These are phyloP conservation scores for Acanthamoeba healyi DNA, from an alignment of 208 protist species.

Conservation along the genomic window DNA sequence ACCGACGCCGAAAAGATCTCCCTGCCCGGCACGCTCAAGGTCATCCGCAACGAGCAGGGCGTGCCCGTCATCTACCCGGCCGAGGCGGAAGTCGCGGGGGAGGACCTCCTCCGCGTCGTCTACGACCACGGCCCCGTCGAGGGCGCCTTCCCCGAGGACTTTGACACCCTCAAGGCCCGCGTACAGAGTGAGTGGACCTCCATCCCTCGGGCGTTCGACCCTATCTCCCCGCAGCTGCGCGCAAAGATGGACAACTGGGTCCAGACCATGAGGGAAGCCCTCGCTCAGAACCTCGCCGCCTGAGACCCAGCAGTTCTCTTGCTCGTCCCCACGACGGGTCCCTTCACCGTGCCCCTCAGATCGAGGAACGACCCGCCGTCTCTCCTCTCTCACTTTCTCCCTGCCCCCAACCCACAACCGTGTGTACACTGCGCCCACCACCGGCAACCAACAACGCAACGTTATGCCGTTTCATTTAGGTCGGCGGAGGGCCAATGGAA, in stretches of 20 bases:
- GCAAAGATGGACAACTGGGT: constrained; percentile 60
- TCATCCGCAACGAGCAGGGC: constrained; percentile 62
- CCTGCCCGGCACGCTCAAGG: constrained; percentile 70
- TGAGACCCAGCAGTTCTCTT: background rate
- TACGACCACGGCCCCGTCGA: constrained; percentile 73
- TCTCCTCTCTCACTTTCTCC: too few relatives aligned
- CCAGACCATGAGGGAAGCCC: background rate
- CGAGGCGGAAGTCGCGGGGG: constrained; percentile 31
- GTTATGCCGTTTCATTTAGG: too few relatives aligned
- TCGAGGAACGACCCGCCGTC: too few relatives aligned
- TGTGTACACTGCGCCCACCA: too few relatives aligned
- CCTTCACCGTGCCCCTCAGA: too few relatives aligned
- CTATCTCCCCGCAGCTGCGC: constrained; percentile 33
- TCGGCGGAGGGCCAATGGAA: too few relatives aligned
- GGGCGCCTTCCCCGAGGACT: constrained; percentile 64
- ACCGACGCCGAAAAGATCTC: constrained; percentile 76
- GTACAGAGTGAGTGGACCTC: constrained; percentile 69
- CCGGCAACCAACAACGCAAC: too few relatives aligned
- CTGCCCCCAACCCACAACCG: too few relatives aligned
- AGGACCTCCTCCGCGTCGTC: constrained; percentile 75
- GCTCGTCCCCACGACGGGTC: too few relatives aligned
- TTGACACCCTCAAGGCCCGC: constrained; percentile 66
- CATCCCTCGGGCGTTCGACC: background rate
- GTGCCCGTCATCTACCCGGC: constrained; percentile 69
- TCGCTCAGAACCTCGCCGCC: background rate